A percentile compares a stretch with the other conserved stretches of the same genome.
Evolutionary conservation across 768 basidiomycete genomes (phyloP).

Genomic region (Coprinopsis strossmayeri): DNA sequence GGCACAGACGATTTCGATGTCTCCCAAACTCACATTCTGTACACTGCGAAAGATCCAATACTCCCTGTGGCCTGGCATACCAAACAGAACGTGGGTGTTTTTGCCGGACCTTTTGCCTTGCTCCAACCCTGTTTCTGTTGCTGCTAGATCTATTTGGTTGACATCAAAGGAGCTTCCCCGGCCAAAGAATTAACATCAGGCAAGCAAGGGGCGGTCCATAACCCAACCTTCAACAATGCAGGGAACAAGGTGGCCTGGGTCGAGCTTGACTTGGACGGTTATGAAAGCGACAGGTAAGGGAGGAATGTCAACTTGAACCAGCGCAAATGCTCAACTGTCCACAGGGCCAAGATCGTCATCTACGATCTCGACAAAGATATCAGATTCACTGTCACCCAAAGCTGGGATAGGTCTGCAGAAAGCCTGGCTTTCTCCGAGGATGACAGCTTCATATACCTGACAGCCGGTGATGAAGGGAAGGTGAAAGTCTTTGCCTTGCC

Average conservation of each 20-base stretch:
- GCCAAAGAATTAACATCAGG: slow-evolving; percentile 76
- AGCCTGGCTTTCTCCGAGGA: slow-evolving; percentile 63
- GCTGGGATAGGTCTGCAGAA: slow-evolving; percentile 81
- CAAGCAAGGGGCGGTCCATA: slow-evolving; percentile 74
- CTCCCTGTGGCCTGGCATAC: slow-evolving; percentile 82
- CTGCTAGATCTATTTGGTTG: slow-evolving; percentile 62
- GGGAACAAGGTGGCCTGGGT: slow-evolving; percentile 82
- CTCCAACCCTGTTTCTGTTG: not conserved
- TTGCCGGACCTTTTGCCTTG: not conserved
- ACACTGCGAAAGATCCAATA: slow-evolving; percentile 80
- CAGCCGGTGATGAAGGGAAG: slow-evolving; percentile 73
- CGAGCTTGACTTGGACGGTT: slow-evolving; percentile 81
- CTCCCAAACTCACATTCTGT: slow-evolving; percentile 61
- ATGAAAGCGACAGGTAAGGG: slow-evolving; percentile 74
- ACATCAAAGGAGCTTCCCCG: slow-evolving; percentile 40
- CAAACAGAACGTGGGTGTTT: slow-evolving; percentile 62
- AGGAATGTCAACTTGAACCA: slow-evolving; percentile 1
- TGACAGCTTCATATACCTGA: slow-evolving; percentile 62
- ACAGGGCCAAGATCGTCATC: slow-evolving; percentile 69
- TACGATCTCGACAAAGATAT: slow-evolving; percentile 67
- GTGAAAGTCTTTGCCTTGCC: slow-evolving; percentile 69
- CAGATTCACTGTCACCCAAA: slow-evolving; percentile 66
- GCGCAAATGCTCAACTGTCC: not conserved
- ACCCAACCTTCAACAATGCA: slow-evolving; percentile 59
- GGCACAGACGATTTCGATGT: slow-evolving; percentile 77